Percentiles rank a stretch among this genome's conserved stretches.
phyloP scores from a whole-genome alignment of 1,139 yeast species.

The Candida glucosophila region DNA sequence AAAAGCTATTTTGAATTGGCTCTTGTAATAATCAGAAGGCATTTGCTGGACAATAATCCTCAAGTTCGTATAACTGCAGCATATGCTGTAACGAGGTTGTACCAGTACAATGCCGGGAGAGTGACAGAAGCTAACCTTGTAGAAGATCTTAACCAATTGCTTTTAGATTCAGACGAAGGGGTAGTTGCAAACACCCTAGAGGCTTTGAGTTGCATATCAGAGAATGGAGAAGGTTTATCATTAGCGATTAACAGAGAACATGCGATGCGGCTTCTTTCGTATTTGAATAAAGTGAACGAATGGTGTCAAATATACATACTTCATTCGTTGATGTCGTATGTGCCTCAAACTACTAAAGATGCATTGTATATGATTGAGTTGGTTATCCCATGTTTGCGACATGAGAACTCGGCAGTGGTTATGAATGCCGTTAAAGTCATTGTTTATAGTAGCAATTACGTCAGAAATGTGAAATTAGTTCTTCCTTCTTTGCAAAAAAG shows the following conservation, averaged over 20 bases:
- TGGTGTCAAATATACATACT: constrained; percentile 77
- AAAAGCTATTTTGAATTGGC: constrained; percentile 39
- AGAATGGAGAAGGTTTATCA: constrained; percentile 38
- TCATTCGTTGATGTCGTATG: constrained; percentile 58
- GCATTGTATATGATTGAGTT: constrained; percentile 62
- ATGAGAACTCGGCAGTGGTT: constrained; percentile 76
- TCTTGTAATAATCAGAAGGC: constrained; percentile 14
- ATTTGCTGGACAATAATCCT: constrained; percentile 47
- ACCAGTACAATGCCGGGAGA: constrained; percentile 44
- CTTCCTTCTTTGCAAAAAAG: constrained; percentile 48
- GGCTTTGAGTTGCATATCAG: constrained; percentile 59
- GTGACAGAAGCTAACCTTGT: constrained; percentile 42
- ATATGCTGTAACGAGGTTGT: constrained; percentile 60
- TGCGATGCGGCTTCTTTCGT: constrained; percentile 42
- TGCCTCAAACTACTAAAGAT: constrained; percentile 60
- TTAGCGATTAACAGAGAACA: constrained; percentile 51
- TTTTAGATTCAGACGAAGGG: constrained; percentile 48
- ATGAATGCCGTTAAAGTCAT: constrained; percentile 68
- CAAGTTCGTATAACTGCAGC: constrained; percentile 65
- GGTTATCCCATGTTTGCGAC: constrained; percentile 69
- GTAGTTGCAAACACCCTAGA: constrained; percentile 73
- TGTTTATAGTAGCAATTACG: constrained; percentile 66
- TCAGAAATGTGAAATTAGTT: constrained; percentile 32
- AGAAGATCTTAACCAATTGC: constrained; percentile 46
- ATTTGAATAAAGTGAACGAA: constrained; percentile 54